A percentile compares a stretch with the other conserved stretches of the same genome.
These are phyloP conservation scores for Aureobasidium sp. DNA, from an alignment of 2,329 filamentous ascomycete genomes.

Conservation along the genomic window DNA sequence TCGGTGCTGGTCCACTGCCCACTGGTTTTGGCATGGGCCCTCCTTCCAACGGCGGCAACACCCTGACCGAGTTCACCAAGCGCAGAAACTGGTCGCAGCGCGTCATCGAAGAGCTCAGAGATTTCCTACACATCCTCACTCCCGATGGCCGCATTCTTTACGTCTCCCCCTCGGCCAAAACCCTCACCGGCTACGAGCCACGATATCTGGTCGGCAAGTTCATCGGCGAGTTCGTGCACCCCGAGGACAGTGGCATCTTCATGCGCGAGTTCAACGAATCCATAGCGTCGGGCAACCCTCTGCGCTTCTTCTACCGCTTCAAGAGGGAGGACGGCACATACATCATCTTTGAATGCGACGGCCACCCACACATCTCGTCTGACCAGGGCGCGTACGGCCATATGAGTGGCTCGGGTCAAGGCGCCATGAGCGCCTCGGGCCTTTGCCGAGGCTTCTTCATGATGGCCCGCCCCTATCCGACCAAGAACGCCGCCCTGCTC, in stretches of 20 bases:
- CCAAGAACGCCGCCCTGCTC: conserved; percentile 72
- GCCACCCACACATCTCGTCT: conserved; percentile 77
- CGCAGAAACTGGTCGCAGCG: conserved; percentile 75
- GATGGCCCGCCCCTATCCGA: conserved; percentile 84
- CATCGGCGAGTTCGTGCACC: conserved; percentile 74
- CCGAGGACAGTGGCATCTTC: conserved; percentile 75
- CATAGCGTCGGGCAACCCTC: conserved; percentile 67
- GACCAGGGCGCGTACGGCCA: conserved; percentile 42
- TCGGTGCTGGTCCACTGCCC: conserved; percentile 47
- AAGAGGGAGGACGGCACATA: conserved; percentile 64
- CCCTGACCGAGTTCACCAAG: conserved; percentile 57
- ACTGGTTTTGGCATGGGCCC: conserved; percentile 43
- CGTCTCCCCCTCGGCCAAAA: conserved; percentile 68
- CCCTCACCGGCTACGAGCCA: conserved; percentile 65
- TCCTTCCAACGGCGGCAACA: conserved; percentile 40
- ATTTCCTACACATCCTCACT: conserved; percentile 80
- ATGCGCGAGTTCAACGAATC: conserved; percentile 82
- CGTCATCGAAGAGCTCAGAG: conserved; percentile 80
- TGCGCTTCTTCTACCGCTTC: conserved; percentile 83
- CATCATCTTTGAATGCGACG: conserved; percentile 80
- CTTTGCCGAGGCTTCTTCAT: conserved; percentile 89
- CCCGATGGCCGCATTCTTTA: conserved; percentile 77
- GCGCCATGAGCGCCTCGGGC: conserved; percentile 39
- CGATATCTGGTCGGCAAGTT: conserved; percentile 65
- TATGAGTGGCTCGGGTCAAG: conserved; percentile 49